phyloP scores from a whole-genome alignment of 345 rosid genomes.

The Nasturtium officinale region DNA sequence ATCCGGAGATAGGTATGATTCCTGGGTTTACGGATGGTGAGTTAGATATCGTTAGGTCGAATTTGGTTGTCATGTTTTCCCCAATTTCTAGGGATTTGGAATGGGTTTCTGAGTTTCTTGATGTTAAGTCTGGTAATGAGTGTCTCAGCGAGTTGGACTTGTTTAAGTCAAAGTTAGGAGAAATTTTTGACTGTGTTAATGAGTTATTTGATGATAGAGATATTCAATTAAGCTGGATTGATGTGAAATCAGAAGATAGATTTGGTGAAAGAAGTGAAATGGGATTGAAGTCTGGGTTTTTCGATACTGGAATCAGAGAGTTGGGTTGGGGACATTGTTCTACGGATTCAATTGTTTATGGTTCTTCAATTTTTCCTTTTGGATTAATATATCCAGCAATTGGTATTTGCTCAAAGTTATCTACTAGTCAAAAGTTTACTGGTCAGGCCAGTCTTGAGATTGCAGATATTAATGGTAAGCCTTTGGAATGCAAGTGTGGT shows the following conservation, averaged over 20 bases:
- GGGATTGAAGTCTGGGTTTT: slow-evolving; percentile 44
- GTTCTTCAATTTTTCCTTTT: slow-evolving; percentile 69
- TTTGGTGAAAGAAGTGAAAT: slow-evolving; percentile 30
- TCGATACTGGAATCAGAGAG: slow-evolving; percentile 57
- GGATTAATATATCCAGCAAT: slow-evolving; percentile 82
- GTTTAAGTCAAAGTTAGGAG: slow-evolving; percentile 47
- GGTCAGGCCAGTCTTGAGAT: slow-evolving; percentile 70
- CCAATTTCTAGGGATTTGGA: slow-evolving; percentile 50
- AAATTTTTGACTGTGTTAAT: slow-evolving; percentile 58
- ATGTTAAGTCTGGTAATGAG: slow-evolving; percentile 43
- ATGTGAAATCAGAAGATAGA: slow-evolving; percentile 51
- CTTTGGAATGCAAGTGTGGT: slow-evolving; percentile 76
- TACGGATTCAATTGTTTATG: slow-evolving; percentile 61
- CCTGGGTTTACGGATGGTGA: slow-evolving; percentile 34
- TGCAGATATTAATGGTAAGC: slow-evolving; percentile 64
- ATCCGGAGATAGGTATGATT: slow-evolving; percentile 46
- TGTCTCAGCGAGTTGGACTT: slow-evolving; percentile 44
- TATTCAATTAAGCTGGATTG: slow-evolving; percentile 84
- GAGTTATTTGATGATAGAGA: slow-evolving; percentile 61
- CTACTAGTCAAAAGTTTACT: slow-evolving; percentile 33
- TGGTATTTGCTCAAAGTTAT: slow-evolving; percentile 44
- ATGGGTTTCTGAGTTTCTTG: slow-evolving; percentile 54
- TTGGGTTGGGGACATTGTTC: slow-evolving; percentile 92
- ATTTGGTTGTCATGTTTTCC: slow-evolving; percentile 77
- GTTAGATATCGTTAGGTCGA: slow-evolving; percentile 51